phyloP scores from a whole-genome alignment of 306 rosid genomes.

The Prunus mongolica region DNA sequence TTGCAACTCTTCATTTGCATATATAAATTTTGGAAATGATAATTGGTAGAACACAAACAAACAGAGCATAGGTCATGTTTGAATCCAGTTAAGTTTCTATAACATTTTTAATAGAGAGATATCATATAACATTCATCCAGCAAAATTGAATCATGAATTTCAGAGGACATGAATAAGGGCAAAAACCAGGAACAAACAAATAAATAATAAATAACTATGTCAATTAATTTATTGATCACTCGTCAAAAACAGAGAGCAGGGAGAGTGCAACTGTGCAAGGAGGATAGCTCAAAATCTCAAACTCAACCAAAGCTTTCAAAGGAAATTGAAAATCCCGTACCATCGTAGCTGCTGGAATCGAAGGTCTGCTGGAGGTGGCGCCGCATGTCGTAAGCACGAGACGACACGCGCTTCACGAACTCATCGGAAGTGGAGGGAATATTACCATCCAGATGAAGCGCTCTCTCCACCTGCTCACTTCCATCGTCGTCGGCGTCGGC shows the following conservation, averaged over 20 bases:
- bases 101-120: background rate
- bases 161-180: background rate
- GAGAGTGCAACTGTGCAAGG: no score
- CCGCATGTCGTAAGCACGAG: conserved; percentile 95
- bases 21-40: background rate
- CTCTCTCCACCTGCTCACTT: conserved; percentile 60
- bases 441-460: conserved; percentile 72
- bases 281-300: background rate
- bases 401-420: conserved; percentile 77
- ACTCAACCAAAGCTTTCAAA: background rate
- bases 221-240: background rate
- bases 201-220: background rate
- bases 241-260: background rate
- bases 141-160: background rate
- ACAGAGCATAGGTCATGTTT: background rate
- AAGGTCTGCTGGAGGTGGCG: conserved; percentile 77
- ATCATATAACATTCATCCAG: background rate
- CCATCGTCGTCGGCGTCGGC: conserved; percentile 25
- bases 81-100: background rate
- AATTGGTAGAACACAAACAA: no score
- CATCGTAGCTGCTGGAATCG: conserved; percentile 90
- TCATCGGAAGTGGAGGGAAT: conserved; percentile 79
- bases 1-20: background rate
- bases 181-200: background rate
- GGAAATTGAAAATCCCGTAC: conserved; percentile 24